Evolutionary conservation across 768 basidiomycete species (phyloP), one percentile per base, ranked within the genome.

Genomic region (Suillus subaureus): DNA sequence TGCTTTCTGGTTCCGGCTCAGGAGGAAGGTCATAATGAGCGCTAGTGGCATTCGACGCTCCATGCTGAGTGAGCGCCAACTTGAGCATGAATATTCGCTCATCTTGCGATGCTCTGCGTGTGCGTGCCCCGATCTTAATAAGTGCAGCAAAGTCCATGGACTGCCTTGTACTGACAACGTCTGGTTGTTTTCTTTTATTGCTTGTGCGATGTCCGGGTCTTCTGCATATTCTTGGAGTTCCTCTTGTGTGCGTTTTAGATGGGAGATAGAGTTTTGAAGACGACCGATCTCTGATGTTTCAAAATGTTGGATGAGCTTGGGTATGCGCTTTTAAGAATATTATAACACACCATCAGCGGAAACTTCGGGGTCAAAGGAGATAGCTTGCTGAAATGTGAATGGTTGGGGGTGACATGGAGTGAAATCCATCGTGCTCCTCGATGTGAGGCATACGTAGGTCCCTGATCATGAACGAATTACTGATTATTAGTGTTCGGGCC

Each of bases 81-180:
- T 83, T 86, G 61, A 93, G 81, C 61, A 93, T 91, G 33, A 78
- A 77, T 65, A 93, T 85, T 26, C 92, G 83, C 71, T 94, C 93
- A 71, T 90, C 85, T 76, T 94, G 93, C 9, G 92, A 91, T 8
- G 84, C 89, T 67, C 93, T 94, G 68, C 37, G 64, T 35, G 15
- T 56, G 75, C 61, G 70, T 70, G 45, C n/a, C 55, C 45, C 40
- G 40, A 28, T 8, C 39, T 60, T 13, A 33, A 56, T 51, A 39
- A 37, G 54, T 58, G 66, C 61, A 70, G 52, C 6, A 63, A 57
- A 64, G 54, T 11, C 57, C 56, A 8, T 40, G 37, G 55, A 51
- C 9, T 61, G 47, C 62, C 54, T 43, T 51, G 47, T 45, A 28
- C 42, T 58, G n/a, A 61, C 93, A 95, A 91, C 49, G 91, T 89